These are phyloP conservation scores for Epichloe elymi DNA, from an alignment of 2,329 filamentous ascomycete genomes.

Conservation along the genomic window DNA sequence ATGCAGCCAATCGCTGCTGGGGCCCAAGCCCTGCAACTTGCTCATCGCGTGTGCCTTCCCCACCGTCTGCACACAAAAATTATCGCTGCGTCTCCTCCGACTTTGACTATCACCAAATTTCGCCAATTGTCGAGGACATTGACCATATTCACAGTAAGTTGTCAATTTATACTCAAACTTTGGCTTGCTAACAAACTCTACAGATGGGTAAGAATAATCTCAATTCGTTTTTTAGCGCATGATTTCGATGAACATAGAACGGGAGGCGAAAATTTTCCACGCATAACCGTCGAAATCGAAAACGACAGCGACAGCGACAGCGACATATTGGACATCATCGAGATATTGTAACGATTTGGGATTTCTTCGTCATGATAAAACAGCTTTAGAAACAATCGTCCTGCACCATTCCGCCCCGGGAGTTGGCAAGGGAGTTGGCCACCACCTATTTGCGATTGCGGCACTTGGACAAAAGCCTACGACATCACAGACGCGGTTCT, in stretches of 20 bases:
- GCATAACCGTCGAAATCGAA: background rate
- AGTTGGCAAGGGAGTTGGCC: background rate
- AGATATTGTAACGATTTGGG: background rate
- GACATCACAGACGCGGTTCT: too few species aligned
- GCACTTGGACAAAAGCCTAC: background rate
- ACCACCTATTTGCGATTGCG: background rate
- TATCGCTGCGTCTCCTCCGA: constrained; percentile 24
- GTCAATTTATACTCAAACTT: constrained; percentile 22
- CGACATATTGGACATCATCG: background rate
- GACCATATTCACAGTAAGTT: constrained; percentile 38
- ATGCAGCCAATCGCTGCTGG: constrained; percentile 21
- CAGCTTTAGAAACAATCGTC: too few species aligned
- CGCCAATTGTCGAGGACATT: constrained; percentile 30
- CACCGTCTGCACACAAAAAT: constrained; percentile 30
- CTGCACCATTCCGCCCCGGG: background rate
- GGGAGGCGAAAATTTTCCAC: background rate
- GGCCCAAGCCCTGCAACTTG: constrained; percentile 24
- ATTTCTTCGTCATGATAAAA: too few species aligned
- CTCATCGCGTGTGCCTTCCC: constrained; percentile 23
- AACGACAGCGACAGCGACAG: background rate
- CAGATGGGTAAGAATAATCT: constrained; percentile 47
- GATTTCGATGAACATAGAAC: background rate
- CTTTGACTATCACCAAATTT: constrained; percentile 27
- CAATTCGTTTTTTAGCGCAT: constrained; percentile 7
- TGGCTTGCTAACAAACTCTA: constrained; percentile 24